Conservation (phyloP, 441 rosid species). For the Breynia disticha region DNA sequence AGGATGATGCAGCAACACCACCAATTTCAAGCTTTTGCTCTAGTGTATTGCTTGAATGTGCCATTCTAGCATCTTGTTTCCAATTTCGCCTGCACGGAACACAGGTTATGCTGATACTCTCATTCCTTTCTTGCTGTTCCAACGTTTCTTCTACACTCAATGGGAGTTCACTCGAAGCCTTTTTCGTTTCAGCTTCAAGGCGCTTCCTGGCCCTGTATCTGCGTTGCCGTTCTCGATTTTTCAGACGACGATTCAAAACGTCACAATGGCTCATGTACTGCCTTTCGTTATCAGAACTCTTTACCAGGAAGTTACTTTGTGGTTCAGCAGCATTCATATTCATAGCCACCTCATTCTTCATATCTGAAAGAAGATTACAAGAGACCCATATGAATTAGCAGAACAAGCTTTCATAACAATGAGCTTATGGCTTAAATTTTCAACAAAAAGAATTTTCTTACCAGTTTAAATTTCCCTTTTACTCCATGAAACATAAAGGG, state of each 20-base stretch:
- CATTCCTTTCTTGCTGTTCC: conserved; percentile 17
- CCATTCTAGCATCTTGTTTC: conserved; percentile 72
- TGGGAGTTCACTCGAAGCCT: conserved; percentile 15
- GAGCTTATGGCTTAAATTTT: too few relatives aligned
- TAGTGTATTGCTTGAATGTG: conserved; percentile 19
- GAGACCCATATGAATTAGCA: too few relatives aligned
- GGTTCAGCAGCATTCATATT: conserved; percentile 21
- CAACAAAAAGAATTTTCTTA: too few relatives aligned
- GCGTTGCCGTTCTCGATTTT: conserved; percentile 73
- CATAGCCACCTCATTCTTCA: conserved; percentile 32
- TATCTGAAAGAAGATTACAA: background rate
- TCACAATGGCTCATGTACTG: conserved; percentile 23
- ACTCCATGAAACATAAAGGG: too few relatives aligned
- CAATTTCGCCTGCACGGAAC: conserved; percentile 48
- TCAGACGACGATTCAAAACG: conserved; percentile 42
- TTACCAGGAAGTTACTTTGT: conserved; percentile 24
- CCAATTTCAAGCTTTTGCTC: conserved; percentile 20
- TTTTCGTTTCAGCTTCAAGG: conserved; percentile 38
- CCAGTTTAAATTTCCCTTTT: too few relatives aligned
- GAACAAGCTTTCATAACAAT: too few relatives aligned
- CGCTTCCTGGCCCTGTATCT: conserved; percentile 64
- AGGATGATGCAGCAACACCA: conserved; percentile 9
- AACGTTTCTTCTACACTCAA: conserved; percentile 10
- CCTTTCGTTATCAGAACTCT: conserved; percentile 18
- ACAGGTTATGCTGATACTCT: conserved; percentile 12